Conservation (phyloP, 2,329 filamentous ascomycete species). For the Bimuria novae-zelandiae region DNA sequence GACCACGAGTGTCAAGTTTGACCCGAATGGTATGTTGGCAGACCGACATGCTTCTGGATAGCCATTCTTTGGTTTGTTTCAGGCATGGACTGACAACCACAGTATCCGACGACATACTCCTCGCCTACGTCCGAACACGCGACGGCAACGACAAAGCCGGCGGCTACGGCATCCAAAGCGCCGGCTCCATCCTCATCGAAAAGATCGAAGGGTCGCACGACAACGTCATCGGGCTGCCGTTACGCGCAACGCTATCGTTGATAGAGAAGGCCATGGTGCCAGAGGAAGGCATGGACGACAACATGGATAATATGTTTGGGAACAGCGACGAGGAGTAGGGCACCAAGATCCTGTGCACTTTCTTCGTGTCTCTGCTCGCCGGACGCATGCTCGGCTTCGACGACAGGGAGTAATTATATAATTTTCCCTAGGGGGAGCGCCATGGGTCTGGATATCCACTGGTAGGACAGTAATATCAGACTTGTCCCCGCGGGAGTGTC, state of each 20-base stretch:
- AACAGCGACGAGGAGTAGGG: neutral
- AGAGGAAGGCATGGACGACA: slow-evolving; percentile 53
- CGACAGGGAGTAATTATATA: no score
- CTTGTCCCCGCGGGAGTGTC: no score
- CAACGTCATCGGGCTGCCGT: slow-evolving; percentile 90
- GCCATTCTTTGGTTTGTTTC: no score
- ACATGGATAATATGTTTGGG: slow-evolving; percentile 35
- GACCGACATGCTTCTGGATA: no score
- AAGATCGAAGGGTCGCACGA: slow-evolving; percentile 88
- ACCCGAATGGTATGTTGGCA: slow-evolving; percentile 58
- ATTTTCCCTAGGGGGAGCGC: no score
- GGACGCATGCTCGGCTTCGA: neutral
- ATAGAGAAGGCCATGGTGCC: slow-evolving; percentile 87
- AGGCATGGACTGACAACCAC: slow-evolving; percentile 8
- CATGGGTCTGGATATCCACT: no score
- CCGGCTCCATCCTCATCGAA: slow-evolving; percentile 85
- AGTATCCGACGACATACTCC: slow-evolving; percentile 80
- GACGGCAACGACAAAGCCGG: slow-evolving; percentile 97
- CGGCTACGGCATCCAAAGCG: slow-evolving; percentile 90
- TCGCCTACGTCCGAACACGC: slow-evolving; percentile 78
- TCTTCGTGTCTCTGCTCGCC: neutral
- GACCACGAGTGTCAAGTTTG: slow-evolving; percentile 91
- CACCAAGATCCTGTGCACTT: neutral
- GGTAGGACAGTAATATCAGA: no score
- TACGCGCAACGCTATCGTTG: slow-evolving; percentile 75